phyloP scores from a whole-genome alignment of 306 rosid species.

The Alnus glutinosa region DNA sequence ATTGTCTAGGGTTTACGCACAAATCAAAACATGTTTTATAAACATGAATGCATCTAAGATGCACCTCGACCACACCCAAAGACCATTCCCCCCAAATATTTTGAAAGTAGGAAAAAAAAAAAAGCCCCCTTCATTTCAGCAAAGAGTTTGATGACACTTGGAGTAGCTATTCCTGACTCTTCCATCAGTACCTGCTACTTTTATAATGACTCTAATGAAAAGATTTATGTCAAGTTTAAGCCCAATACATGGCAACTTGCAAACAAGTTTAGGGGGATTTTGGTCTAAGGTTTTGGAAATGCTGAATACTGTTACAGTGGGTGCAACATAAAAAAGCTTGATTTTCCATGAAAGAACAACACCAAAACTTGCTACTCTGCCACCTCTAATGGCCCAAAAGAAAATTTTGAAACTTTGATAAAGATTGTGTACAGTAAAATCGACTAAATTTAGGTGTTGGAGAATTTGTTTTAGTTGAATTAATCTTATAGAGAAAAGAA shows the following conservation, averaged over 20 bases:
- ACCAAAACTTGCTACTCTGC: conserved; percentile 71
- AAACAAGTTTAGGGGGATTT: conserved; percentile 44
- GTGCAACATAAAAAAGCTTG: conserved; percentile 52
- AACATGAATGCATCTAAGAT: too few species aligned
- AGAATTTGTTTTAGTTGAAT: too few species aligned
- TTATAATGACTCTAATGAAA: conserved; percentile 43
- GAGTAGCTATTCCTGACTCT: conserved; percentile 5
- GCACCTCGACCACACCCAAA: too few species aligned
- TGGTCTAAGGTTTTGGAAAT: conserved; percentile 42
- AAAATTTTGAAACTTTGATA: not conserved
- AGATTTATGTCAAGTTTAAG: conserved; percentile 46
- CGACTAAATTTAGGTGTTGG: too few species aligned
- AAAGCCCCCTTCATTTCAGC: conserved; percentile 3
- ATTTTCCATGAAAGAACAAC: conserved; percentile 62
- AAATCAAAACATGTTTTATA: too few species aligned
- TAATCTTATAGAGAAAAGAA: too few species aligned
- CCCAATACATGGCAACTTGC: conserved; percentile 55
- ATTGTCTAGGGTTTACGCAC: too few species aligned
- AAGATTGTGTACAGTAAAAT: too few species aligned
- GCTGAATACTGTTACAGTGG: conserved; percentile 54
- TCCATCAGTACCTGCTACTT: conserved; percentile 13
- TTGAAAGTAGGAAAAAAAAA: too few species aligned
- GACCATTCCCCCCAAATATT: too few species aligned
- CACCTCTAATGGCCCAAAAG: conserved; percentile 83
- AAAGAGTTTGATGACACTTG: conserved; percentile 37